phyloP scores from a whole-genome alignment of 805 yeast genomes.

The Candida awuae region DNA sequence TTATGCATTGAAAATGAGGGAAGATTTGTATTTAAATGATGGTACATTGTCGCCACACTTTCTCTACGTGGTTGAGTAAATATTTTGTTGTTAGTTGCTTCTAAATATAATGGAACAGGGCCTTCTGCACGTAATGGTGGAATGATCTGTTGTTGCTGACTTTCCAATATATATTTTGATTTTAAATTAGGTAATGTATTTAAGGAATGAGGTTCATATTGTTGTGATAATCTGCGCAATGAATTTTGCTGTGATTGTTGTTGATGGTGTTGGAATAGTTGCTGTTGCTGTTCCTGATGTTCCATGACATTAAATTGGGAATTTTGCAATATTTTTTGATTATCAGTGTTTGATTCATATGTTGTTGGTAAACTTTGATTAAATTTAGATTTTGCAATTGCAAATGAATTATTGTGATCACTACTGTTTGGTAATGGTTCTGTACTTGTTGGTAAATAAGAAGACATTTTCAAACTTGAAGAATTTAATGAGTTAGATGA shows the following conservation, averaged over 20 bases:
- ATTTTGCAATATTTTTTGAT: background rate
- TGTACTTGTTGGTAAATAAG: background rate
- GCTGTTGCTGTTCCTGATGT: background rate
- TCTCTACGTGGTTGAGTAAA: conserved; percentile 22
- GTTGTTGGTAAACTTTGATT: conserved; percentile 23
- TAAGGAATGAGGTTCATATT: conserved; percentile 1
- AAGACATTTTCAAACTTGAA: background rate
- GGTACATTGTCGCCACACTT: conserved; percentile 25
- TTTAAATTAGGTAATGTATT: background rate
- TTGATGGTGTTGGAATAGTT: conserved; percentile 6
- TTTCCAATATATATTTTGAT: conserved; percentile 1
- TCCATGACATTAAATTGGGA: background rate
- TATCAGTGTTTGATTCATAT: conserved; percentile 16
- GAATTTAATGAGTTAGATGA: background rate
- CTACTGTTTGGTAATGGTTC: background rate
- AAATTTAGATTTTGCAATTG: conserved; percentile 13
- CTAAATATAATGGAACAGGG: conserved; percentile 19
- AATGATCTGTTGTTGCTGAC: conserved; percentile 19
- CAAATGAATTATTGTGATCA: conserved; percentile 7
- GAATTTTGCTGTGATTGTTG: background rate
- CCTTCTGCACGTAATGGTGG: conserved; percentile 30
- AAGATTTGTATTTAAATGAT: conserved; percentile 8
- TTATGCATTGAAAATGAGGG: background rate
- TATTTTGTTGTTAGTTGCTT: conserved; percentile 6
- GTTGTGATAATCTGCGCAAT: conserved; percentile 1